Base-by-base conservation (phyloP, 768 basidiomycete genomes). In the Mycena metata region DNA sequence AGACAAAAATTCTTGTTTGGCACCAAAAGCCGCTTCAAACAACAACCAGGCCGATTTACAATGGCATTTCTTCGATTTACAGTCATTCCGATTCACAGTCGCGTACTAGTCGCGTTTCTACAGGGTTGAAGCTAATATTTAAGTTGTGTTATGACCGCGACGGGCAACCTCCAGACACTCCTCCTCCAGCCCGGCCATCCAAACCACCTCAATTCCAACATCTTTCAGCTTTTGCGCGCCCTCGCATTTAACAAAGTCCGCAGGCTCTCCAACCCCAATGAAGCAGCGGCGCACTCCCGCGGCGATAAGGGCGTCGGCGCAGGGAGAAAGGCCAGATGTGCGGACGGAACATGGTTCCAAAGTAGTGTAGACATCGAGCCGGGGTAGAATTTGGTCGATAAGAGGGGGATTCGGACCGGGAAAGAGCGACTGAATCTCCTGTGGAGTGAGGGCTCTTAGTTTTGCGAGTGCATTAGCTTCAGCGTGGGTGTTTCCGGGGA, bases 261-360 rank as follows among this genome's bases (percentile, higher is more conserved):
- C 89, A 4, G 97, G 97, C 78, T 99, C 97, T 67, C 89, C 87
- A 2, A 91, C 95, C 3, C 97, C 97, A 49, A 99, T 91, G 75
- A 91, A 90, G 71, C 97, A 96, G 23, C 91, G 85, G 51, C 82
- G 86, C 45, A 99, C 83, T 46, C 83, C 82, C 5, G 92, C 90
- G 17, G 83, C 83, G 39, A 98, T 88, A 57, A 99, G 86, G 4
- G 93, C 92, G 68, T 96, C 88, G 12, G 94, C 90, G 76, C 98
- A 99, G 2, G 96, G 91, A 0, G 90, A 79, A 49, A 96, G 84
- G 4, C 97, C 96, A 0, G 94, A 96, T 11, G 94, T 92, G 66
- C 98, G 84, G 39, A 93, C 79, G 6, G 96, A 97, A 77, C 98
- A 99, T 12, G 97, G 98, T 76, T 99, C 98, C 84, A 99, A 88